phyloP scores from a whole-genome alignment of 2,329 filamentous ascomycete genomes.

The Cercospora beticola region DNA sequence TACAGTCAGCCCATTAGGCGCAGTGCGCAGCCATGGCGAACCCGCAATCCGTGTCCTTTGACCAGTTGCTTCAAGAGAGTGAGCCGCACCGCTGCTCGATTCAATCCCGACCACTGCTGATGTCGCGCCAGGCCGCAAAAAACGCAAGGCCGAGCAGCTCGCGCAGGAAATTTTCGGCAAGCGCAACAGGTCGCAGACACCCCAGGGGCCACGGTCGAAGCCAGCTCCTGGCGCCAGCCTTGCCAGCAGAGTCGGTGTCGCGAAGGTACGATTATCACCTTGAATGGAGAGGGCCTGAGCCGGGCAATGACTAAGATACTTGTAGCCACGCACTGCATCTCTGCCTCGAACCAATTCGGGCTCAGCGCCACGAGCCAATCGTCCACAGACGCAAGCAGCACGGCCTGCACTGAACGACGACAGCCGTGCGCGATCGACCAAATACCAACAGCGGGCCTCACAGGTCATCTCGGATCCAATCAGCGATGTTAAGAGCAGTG shows the following conservation, averaged over 20 bases:
- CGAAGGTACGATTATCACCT: constrained; percentile 56
- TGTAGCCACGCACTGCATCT: constrained; percentile 31
- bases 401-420: constrained; percentile 21
- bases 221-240: constrained; percentile 54
- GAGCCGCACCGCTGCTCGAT: not conserved
- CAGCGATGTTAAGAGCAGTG: constrained; percentile 32
- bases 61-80: constrained; percentile 28
- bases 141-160: constrained; percentile 44
- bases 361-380: constrained; percentile 24
- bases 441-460: constrained; percentile 28
- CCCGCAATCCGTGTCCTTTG: constrained; percentile 21
- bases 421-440: constrained; percentile 45
- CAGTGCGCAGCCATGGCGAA: constrained; percentile 18
- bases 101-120: not conserved
- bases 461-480: constrained; percentile 28
- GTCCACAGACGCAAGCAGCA: constrained; percentile 19
- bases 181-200: constrained; percentile 56
- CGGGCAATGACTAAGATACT: not conserved
- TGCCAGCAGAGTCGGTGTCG: constrained; percentile 70
- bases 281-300: not conserved
- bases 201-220: constrained; percentile 48
- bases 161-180: constrained; percentile 70
- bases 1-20: not conserved
- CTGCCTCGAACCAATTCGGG: constrained; percentile 30
- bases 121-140: constrained; percentile 20